Base-by-base conservation (phyloP, 768 basidiomycete genomes). In the Xerocomus spinulosus region DNA sequence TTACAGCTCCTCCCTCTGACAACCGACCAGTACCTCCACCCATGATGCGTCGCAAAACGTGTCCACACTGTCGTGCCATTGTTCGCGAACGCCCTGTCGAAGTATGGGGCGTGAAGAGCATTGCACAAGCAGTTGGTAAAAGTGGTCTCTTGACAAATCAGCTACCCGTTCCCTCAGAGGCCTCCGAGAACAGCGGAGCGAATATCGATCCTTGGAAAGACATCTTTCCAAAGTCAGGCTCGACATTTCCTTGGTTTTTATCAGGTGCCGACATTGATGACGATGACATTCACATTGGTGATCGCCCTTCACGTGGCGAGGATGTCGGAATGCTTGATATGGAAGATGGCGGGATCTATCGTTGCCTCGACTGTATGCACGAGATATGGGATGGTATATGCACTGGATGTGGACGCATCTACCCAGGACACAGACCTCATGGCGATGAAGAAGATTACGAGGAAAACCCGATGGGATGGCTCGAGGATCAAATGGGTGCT, bases 381-480 rank as follows among this genome's bases (percentile, higher is more conserved):
- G 89, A 92, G 67, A 85, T 92, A 51, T 80, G 76, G 77, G 80
- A 73, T 50, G 85, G 84, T 2, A 60, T 73, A 18, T 92, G 89
- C 58, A 74, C 80, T 4, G 58, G 59, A 10, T 91, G 89, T 54
- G 71, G 76, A 24, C 74, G 85, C 28, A 63, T 62, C 17, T 88
- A 87, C 56, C 70, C 69, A 3, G 83, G 79, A 2, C 84, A 85
- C 44, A 35, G 56, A 41, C 59, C 46, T 13, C 64, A 57, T 12
- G 59, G 59, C 5, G 61, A 60, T 38, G 64, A 57, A 12, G 60
- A 60, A 5, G 68, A 58, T 6, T 55, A 55, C 13, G 61, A 58
- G 8, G 66, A 53, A 21, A 62, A 71, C 18, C 70, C 68, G 24
- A 42, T 61, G 44, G 63, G 55, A 17, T 63, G 63, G 57, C 40